phyloP scores from a whole-genome alignment of 805 yeast genomes.

The Ogataea methanolica region DNA sequence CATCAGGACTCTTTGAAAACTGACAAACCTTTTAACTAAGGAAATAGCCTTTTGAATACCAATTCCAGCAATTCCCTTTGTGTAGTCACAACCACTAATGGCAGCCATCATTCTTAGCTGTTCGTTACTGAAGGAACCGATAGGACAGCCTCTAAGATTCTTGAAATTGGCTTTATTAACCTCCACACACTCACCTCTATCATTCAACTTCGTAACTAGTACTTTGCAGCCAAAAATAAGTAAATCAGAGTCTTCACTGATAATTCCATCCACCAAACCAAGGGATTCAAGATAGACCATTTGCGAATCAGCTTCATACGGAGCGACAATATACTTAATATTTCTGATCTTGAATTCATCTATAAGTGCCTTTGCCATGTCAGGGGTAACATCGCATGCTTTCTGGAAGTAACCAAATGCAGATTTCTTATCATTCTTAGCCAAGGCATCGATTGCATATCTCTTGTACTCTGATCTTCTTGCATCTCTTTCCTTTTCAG shows the following conservation, averaged over 20 bases:
- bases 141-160: constrained; percentile 28
- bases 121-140: constrained; percentile 46
- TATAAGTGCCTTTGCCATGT: constrained; percentile 85
- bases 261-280: constrained; percentile 76
- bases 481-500: constrained; percentile 60
- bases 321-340: constrained; percentile 84
- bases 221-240: constrained; percentile 78
- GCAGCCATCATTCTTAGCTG: constrained; percentile 77
- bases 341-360: constrained; percentile 54
- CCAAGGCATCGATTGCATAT: constrained; percentile 48
- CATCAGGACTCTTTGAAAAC: constrained; percentile 51
- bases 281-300: constrained; percentile 80
- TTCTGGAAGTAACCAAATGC: constrained; percentile 71
- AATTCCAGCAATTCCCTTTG: constrained; percentile 75
- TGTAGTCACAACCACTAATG: constrained; percentile 94
- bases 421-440: constrained; percentile 47
- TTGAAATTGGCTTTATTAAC: constrained; percentile 54
- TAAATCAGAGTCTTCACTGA: constrained; percentile 93
- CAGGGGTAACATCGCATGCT: constrained; percentile 82
- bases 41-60: constrained; percentile 76
- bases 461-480: constrained; percentile 54
- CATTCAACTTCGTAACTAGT: constrained; percentile 78
- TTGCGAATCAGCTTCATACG: constrained; percentile 98
- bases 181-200: constrained; percentile 62
- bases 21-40: constrained; percentile 46